Evolutionary conservation across 2,329 filamentous ascomycete genomes (phyloP), one percentile per base, ranked within the genome.

Genomic region (Pseudogymnoascus sp.): DNA sequence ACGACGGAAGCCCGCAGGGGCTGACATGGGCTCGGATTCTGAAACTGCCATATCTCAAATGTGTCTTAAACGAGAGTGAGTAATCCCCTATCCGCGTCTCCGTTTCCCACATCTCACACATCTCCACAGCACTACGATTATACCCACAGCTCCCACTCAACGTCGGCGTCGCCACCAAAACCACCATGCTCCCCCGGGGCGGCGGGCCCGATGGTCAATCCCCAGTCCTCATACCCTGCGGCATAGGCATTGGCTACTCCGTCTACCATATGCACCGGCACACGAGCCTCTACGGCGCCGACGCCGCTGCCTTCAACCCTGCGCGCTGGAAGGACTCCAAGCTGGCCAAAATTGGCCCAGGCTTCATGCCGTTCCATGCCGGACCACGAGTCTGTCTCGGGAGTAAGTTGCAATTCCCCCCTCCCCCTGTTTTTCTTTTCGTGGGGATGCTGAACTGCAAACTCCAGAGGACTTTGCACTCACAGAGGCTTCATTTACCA

Each of bases 351-450:
- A 22, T 43, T 12, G 59, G 62, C 28, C 71, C 68, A 66, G 70
- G 66, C 28, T 72, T 67, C 61, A 41, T 71, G 2, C 67, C 69
- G 4, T 72, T 72, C 61, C 72, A 70, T 63, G 69, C 69, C 3
- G 69, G 68, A 2, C 71, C 71, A 2, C 66, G 71, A 53, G 69
- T 72, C 22, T 72, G 71, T 60, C 64, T 72, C 16, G 70, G 71
- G 16, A 70, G 69, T 65, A 61, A 68, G 64, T 22, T 22, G 40
- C 1, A 6, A 12, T 65, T 26, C 61, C 6, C 37, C 31, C 31
- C 37, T 10, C 31, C 3, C 31, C 31, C 31, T 10, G 11, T 33
- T 33, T 33, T 11, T 11, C 31, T 33, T 33, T 2, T 2, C 10
- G 8, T 16, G 7, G 2, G 7, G 7, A 40, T 40, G 14, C 37